These are phyloP conservation scores for Cercophora scortea DNA, from an alignment of 495 filamentous ascomycete genomes.

Conservation along the genomic window DNA sequence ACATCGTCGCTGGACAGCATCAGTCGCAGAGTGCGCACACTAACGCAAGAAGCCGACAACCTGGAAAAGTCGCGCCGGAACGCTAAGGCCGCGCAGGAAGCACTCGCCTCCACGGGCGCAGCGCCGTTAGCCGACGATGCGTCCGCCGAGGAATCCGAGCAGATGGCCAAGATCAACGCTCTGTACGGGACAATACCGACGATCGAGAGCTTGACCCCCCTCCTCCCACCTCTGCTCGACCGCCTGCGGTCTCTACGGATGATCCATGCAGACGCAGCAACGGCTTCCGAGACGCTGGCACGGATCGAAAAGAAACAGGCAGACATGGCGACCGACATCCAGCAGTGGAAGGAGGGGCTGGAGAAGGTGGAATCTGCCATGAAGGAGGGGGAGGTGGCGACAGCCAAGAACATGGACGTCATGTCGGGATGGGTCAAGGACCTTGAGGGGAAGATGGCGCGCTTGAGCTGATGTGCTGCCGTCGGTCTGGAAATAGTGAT, in stretches of 20 bases:
- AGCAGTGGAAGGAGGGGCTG: slow-evolving; percentile 77
- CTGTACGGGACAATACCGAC: slow-evolving; percentile 84
- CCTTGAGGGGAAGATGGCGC: slow-evolving; percentile 66
- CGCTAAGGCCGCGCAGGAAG: slow-evolving; percentile 59
- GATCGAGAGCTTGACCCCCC: slow-evolving; percentile 77
- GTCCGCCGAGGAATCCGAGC: slow-evolving; percentile 48
- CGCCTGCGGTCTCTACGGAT: slow-evolving; percentile 73
- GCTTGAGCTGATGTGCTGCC: slow-evolving; percentile 33
- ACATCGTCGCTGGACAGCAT: slow-evolving; percentile 66
- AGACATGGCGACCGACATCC: slow-evolving; percentile 76
- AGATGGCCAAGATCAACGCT: slow-evolving; percentile 80
- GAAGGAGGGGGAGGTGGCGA: slow-evolving; percentile 55
- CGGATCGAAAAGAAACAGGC: slow-evolving; percentile 71
- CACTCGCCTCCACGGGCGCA: slow-evolving; percentile 42
- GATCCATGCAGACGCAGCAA: slow-evolving; percentile 80
- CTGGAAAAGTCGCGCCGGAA: slow-evolving; percentile 64
- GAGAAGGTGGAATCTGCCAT: slow-evolving; percentile 71
- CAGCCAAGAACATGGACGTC: slow-evolving; percentile 67
- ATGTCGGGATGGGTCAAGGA: slow-evolving; percentile 86
- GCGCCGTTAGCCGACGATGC: slow-evolving; percentile 21
- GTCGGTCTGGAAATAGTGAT: slow-evolving; percentile 3
- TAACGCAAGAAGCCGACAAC: slow-evolving; percentile 72
- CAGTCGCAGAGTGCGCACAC: slow-evolving; percentile 60
- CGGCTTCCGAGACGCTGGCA: slow-evolving; percentile 71
- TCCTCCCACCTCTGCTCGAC: slow-evolving; percentile 80